Conservation (phyloP, 1,284 basidiomycete genomes). For the Meira nashicola region DNA sequence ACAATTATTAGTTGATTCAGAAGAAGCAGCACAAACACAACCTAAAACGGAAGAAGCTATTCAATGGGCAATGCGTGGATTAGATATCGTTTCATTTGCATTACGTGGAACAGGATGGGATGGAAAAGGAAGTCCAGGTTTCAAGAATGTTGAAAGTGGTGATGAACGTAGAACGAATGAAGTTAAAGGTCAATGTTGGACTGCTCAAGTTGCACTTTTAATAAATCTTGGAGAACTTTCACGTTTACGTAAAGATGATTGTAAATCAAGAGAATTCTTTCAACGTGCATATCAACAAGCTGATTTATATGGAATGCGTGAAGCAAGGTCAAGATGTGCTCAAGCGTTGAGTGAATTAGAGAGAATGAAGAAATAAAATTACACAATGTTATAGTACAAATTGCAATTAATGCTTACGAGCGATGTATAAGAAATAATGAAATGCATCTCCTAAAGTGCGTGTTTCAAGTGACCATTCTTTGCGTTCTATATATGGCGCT, state of each 20-base stretch:
- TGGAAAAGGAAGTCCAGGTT: slow-evolving; percentile 14
- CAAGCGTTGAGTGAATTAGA: slow-evolving; percentile 6
- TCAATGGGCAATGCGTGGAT: slow-evolving; percentile 46
- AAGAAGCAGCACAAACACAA: slow-evolving; percentile 4
- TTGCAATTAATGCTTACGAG: background rate
- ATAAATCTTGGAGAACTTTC: slow-evolving; percentile 45
- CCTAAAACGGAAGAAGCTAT: slow-evolving; percentile 33
- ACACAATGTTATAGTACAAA: background rate
- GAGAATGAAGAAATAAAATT: background rate
- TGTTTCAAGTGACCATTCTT: slow-evolving; percentile 31
- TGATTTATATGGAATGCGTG: slow-evolving; percentile 15
- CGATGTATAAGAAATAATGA: slow-evolving; percentile 44
- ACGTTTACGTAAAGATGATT: slow-evolving; percentile 28
- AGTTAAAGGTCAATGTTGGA: slow-evolving; percentile 37
- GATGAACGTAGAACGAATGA: slow-evolving; percentile 27
- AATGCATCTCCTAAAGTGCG: slow-evolving; percentile 38
- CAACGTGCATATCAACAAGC: slow-evolving; percentile 27
- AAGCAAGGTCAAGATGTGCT: slow-evolving; percentile 1
- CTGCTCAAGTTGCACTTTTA: slow-evolving; percentile 43
- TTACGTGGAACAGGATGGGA: slow-evolving; percentile 36
- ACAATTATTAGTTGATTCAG: slow-evolving; percentile 34
- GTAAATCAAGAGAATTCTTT: slow-evolving; percentile 30
- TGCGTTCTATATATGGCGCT: slow-evolving; percentile 26
- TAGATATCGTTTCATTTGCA: slow-evolving; percentile 41
- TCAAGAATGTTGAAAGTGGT: slow-evolving; percentile 15